Conservation (phyloP, 352 stramenopile genomes). For the Pythium brachiatum region DNA sequence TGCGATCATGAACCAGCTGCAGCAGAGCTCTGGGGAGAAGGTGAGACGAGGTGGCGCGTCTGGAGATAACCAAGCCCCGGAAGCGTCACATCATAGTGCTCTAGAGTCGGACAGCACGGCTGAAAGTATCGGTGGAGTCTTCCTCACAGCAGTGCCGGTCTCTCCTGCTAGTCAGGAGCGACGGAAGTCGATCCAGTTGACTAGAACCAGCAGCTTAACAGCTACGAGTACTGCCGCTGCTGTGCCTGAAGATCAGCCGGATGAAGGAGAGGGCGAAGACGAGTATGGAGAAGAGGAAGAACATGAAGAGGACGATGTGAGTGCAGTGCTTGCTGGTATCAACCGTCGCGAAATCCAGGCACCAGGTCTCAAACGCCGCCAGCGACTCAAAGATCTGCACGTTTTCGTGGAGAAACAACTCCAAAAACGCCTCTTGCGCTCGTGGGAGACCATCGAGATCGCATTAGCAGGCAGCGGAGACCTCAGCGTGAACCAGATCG, state of each 20-base stretch:
- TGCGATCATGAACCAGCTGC: constrained; percentile 49
- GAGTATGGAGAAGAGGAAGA: constrained; percentile 14
- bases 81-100: too few relatives aligned
- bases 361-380: constrained; percentile 49
- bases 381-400: constrained; percentile 60
- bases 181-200: neutral
- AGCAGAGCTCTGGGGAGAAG: neutral
- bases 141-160: constrained; percentile 30
- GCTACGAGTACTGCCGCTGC: neutral
- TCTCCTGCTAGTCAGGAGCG: constrained; percentile 1
- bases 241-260: neutral
- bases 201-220: neutral
- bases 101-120: too few relatives aligned
- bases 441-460: constrained; percentile 73
- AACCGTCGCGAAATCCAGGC: constrained; percentile 14
- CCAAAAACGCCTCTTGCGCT: constrained; percentile 62
- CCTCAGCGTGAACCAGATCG: constrained; percentile 60
- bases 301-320: neutral
- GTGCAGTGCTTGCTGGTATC: neutral
- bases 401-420: constrained; percentile 62
- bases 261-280: constrained; percentile 22
- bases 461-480: constrained; percentile 61
- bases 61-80: neutral
- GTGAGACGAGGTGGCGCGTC: neutral
- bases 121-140: constrained; percentile 18